phyloP scores from a whole-genome alignment of 805 yeast genomes.

The Wickerhamomyces canadensis region DNA sequence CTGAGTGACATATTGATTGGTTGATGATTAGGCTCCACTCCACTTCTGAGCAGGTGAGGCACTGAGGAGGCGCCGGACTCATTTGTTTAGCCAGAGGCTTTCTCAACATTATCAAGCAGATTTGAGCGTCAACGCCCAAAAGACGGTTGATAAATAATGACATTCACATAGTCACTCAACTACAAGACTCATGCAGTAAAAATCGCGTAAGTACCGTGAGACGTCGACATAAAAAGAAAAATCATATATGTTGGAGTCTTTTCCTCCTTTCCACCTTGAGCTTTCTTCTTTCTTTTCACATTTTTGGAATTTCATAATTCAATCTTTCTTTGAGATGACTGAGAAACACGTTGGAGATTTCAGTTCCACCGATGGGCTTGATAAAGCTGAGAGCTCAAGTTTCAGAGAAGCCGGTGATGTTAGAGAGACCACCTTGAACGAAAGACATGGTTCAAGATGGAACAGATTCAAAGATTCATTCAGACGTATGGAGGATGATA shows the following conservation, averaged over 20 bases:
- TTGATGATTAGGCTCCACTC: too few species aligned
- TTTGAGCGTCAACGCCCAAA: too few species aligned
- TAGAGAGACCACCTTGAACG: conserved; percentile 12
- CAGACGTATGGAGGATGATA: conserved; percentile 27
- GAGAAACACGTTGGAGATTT: conserved; percentile 5
- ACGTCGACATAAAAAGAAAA: too few species aligned
- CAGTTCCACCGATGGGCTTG: conserved; percentile 6
- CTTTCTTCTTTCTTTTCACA: neutral
- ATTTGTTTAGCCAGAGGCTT: too few species aligned
- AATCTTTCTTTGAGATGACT: neutral
- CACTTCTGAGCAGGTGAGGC: too few species aligned
- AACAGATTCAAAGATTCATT: conserved; percentile 28
- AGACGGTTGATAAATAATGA: too few species aligned
- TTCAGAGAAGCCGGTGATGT: conserved; percentile 16
- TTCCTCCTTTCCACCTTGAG: neutral
- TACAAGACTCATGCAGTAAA: too few species aligned
- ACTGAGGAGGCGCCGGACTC: too few species aligned
- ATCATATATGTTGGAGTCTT: neutral
- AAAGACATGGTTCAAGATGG: conserved; percentile 17
- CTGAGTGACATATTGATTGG: too few species aligned
- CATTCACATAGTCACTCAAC: too few species aligned
- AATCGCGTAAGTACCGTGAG: too few species aligned
- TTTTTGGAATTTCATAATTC: neutral
- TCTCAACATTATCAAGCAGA: too few species aligned
- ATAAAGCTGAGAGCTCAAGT: conserved; percentile 18